These are phyloP conservation scores for Botrytis fabae DNA, from an alignment of 2,329 filamentous ascomycete species.

Conservation along the genomic window DNA sequence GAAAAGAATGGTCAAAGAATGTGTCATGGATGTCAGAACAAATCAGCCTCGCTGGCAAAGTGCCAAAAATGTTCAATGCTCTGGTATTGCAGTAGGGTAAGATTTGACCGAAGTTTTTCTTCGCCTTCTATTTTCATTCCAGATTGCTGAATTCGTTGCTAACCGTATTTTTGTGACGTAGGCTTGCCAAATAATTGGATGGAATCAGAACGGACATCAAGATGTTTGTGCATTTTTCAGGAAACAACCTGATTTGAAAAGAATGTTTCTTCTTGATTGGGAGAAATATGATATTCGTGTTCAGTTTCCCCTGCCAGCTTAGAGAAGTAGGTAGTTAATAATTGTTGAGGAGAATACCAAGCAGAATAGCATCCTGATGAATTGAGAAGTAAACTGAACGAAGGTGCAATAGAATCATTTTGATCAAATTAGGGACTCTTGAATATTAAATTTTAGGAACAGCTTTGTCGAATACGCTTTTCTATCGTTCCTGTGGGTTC, in stretches of 20 bases:
- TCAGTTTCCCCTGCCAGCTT: slow-evolving; percentile 30
- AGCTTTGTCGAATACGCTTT: neutral
- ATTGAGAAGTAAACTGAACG: neutral
- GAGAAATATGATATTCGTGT: slow-evolving; percentile 34
- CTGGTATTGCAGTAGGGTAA: slow-evolving; percentile 38
- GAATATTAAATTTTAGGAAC: too few relatives aligned
- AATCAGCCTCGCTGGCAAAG: slow-evolving; percentile 27
- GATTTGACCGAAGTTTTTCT: neutral
- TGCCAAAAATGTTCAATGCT: slow-evolving; percentile 34
- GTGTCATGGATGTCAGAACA: slow-evolving; percentile 32
- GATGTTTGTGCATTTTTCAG: slow-evolving; percentile 37
- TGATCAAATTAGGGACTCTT: rapidly evolving
- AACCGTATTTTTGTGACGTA: slow-evolving; percentile 23
- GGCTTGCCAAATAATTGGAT: slow-evolving; percentile 35
- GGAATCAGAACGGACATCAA: slow-evolving; percentile 39
- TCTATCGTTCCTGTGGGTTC: neutral
- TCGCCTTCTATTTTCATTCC: neutral
- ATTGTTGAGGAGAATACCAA: neutral
- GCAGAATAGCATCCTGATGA: rapidly evolving
- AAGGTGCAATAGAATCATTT: rapidly evolving
- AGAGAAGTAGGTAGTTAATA: neutral
- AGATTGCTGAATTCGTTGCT: slow-evolving; percentile 20
- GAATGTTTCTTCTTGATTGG: slow-evolving; percentile 36
- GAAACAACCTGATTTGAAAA: slow-evolving; percentile 35
- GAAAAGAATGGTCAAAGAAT: slow-evolving; percentile 30